These are phyloP conservation scores for Lablab purpureus DNA, from an alignment of 306 rosid species.

Conservation along the genomic window DNA sequence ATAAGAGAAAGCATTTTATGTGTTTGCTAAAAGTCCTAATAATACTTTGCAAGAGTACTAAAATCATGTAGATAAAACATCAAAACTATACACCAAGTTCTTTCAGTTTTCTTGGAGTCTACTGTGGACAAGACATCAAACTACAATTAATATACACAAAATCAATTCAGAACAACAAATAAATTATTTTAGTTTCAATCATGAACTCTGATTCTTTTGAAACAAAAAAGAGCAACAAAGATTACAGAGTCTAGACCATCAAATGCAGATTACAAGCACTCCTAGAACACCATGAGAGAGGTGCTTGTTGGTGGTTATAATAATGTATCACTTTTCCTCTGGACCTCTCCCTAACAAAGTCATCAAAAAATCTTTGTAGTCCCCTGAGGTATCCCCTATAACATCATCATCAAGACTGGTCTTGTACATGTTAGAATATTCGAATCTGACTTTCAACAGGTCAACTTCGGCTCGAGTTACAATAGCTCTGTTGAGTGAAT, in stretches of 20 bases:
- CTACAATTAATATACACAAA: conserved; percentile 19
- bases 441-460: conserved; percentile 63
- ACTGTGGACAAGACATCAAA: conserved; percentile 1
- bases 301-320: conserved; percentile 14
- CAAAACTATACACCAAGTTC: conserved; percentile 21
- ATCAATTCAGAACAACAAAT: conserved; percentile 32
- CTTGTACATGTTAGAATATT: conserved; percentile 64
- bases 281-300: conserved; percentile 27
- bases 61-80: too few relatives aligned
- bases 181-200: conserved; percentile 35
- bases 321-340: conserved; percentile 49
- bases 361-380: conserved; percentile 80
- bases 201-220: conserved; percentile 13
- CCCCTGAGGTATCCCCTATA: conserved; percentile 79
- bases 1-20: too few relatives aligned
- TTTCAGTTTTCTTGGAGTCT: not conserved
- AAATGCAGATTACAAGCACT: conserved; percentile 31
- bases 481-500: conserved; percentile 79
- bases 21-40: too few relatives aligned
- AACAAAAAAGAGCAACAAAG: conserved; percentile 1
- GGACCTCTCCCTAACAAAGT: conserved; percentile 79
- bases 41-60: too few relatives aligned
- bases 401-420: conserved; percentile 69
- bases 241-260: conserved; percentile 22
- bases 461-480: conserved; percentile 85